phyloP scores from a whole-genome alignment of 2,329 filamentous ascomycete genomes.

The Fusarium decemcellulare region DNA sequence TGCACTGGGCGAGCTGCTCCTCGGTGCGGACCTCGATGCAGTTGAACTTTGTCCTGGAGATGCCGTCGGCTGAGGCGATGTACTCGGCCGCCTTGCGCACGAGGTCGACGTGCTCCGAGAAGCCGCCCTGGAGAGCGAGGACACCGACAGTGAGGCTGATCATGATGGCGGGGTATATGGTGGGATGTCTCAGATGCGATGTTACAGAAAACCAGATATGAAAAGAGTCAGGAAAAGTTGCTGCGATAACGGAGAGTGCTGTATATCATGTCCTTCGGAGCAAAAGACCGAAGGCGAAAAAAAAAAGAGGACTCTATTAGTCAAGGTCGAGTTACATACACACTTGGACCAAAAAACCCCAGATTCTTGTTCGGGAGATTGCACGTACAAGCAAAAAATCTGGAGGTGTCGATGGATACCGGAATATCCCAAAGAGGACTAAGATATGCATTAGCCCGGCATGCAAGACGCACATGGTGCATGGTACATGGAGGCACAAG shows the following conservation, averaged over 20 bases:
- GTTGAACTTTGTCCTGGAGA: slow-evolving; percentile 59
- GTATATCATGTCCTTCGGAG: slow-evolving; percentile 22
- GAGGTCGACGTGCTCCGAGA: slow-evolving; percentile 87
- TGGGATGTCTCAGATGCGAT: not conserved
- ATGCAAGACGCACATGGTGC: slow-evolving; percentile 32
- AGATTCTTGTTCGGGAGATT: slow-evolving; percentile 35
- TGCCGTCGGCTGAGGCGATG: slow-evolving; percentile 52
- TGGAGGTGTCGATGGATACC: slow-evolving; percentile 20
- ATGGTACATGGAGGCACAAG: not conserved
- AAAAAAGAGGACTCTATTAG: slow-evolving; percentile 2
- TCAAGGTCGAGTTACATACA: slow-evolving; percentile 18
- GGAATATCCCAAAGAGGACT: slow-evolving; percentile 40
- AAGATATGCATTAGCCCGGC: slow-evolving; percentile 30
- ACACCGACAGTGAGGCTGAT: slow-evolving; percentile 69
- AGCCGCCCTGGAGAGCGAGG: slow-evolving; percentile 90
- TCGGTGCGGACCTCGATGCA: slow-evolving; percentile 87
- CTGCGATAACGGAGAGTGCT: slow-evolving; percentile 33
- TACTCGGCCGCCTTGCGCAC: slow-evolving; percentile 76
- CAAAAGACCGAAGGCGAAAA: slow-evolving; percentile 31
- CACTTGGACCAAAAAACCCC: slow-evolving; percentile 23
- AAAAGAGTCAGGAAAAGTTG: too few species aligned
- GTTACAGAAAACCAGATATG: not conserved
- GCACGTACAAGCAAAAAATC: too few species aligned
- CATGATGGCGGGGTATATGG: slow-evolving; percentile 17
- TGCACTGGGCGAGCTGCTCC: slow-evolving; percentile 78